Conservation (phyloP, 306 rosid genomes). For the Geum urbanum region DNA sequence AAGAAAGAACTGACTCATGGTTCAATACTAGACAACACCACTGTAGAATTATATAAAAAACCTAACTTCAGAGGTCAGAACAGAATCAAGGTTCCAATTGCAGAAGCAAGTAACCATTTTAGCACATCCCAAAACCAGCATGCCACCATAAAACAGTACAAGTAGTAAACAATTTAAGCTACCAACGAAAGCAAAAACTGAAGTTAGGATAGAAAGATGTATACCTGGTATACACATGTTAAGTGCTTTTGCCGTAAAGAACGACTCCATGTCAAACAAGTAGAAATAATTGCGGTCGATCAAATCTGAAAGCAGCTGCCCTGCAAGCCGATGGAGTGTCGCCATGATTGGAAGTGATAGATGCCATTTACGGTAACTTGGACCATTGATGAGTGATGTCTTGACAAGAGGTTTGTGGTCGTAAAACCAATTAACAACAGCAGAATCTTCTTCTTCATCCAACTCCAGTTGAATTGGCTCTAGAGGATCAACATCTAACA, state of each 20-base stretch:
- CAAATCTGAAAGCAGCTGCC: constrained; percentile 91
- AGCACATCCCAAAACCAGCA: background rate
- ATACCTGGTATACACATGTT: constrained; percentile 99
- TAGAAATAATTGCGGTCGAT: constrained; percentile 95
- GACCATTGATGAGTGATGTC: constrained; percentile 96
- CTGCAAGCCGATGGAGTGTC: constrained; percentile 94
- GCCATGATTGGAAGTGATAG: constrained; percentile 99
- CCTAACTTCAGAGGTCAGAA: no score
- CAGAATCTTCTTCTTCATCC: constrained; percentile 98
- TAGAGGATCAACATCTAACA: constrained; percentile 93
- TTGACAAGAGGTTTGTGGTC: constrained; percentile 97
- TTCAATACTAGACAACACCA: no score
- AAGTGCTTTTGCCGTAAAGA: constrained; percentile 94
- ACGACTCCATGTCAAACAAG: constrained; percentile 99
- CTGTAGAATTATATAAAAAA: no score
- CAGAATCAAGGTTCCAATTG: background rate
- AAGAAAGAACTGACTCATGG: background rate
- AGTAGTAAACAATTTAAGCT: no score
- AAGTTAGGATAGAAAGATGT: constrained; percentile 9
- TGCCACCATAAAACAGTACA: background rate
- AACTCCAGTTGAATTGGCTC: constrained; percentile 97
- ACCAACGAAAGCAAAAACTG: background rate
- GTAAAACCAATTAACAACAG: constrained; percentile 94
- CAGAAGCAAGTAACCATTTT: background rate
- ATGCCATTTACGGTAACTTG: constrained; percentile 98